Percentiles rank a stretch among this genome's conserved stretches.
phyloP scores from a whole-genome alignment of 108 stramenopile genomes.

The Licmophora abbreviata region DNA sequence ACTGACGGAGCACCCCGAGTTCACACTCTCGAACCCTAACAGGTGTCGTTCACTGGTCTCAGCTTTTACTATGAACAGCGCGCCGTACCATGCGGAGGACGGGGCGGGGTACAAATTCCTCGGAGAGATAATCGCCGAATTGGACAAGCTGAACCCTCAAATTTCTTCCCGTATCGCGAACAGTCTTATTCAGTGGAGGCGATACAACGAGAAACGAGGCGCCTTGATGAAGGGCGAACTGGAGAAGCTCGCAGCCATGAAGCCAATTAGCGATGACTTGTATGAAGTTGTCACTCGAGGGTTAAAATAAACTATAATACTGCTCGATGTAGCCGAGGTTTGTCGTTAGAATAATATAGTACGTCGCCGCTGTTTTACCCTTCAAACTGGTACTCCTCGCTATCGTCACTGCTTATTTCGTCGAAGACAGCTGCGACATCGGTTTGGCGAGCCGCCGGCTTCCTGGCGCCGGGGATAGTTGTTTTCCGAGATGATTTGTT shows the following conservation, averaged over 20 bases:
- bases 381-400: too few relatives aligned
- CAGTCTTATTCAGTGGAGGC: slow-evolving; percentile 73
- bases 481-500: too few relatives aligned
- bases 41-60: slow-evolving; percentile 77
- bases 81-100: slow-evolving; percentile 74
- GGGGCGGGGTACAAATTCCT: slow-evolving; percentile 90
- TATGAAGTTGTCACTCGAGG: slow-evolving; percentile 76
- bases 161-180: slow-evolving; percentile 75
- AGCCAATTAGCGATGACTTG: slow-evolving; percentile 64
- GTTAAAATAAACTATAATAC: too few relatives aligned
- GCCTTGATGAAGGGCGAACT: slow-evolving; percentile 72
- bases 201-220: slow-evolving; percentile 64
- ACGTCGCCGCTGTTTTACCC: too few relatives aligned
- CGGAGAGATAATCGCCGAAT: slow-evolving; percentile 59
- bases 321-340: too few relatives aligned
- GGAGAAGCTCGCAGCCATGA: slow-evolving; percentile 51
- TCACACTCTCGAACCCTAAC: slow-evolving; percentile 90
- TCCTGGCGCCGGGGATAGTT: too few relatives aligned
- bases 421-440: too few relatives aligned
- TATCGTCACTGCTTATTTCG: too few relatives aligned
- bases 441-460: too few relatives aligned
- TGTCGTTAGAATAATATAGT: too few relatives aligned
- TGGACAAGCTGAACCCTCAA: slow-evolving; percentile 90
- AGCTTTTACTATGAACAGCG: slow-evolving; percentile 73
- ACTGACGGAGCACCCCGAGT: slow-evolving; percentile 79